Evolutionary conservation across 257 asterid species (phyloP).

Genomic region (Penstemon barbatus): DNA sequence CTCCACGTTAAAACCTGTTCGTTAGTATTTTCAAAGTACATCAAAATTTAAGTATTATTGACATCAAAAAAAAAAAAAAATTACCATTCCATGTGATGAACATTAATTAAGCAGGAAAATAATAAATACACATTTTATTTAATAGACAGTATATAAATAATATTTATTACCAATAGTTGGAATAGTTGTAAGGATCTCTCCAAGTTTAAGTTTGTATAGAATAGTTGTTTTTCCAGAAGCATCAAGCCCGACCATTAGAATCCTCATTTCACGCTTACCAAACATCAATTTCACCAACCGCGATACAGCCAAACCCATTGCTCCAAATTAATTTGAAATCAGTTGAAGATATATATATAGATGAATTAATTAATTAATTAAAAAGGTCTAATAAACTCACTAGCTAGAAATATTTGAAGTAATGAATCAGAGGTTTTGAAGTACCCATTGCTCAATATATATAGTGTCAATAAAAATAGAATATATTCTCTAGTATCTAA

Average conservation of each 20-base stretch:
- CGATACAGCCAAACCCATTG: constrained; percentile 48
- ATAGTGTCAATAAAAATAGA: background rate
- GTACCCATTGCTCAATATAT: background rate
- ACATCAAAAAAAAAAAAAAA: too few relatives aligned
- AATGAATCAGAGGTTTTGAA: background rate
- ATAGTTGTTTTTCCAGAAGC: constrained; percentile 54
- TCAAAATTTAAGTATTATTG: background rate
- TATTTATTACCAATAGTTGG: constrained; percentile 48
- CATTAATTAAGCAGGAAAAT: background rate
- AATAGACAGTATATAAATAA: background rate
- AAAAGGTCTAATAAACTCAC: background rate
- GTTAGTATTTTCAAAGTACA: background rate
- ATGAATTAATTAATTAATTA: too few relatives aligned
- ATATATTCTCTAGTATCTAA: constrained; percentile 11
- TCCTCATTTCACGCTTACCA: constrained; percentile 51
- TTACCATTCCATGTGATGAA: too few relatives aligned
- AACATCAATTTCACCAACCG: constrained; percentile 37
- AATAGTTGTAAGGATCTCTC: constrained; percentile 49
- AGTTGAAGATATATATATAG: background rate
- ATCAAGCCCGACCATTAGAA: constrained; percentile 57
- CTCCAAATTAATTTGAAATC: background rate
- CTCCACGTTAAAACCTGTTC: constrained; percentile 51
- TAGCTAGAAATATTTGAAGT: background rate
- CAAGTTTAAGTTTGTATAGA: constrained; percentile 51
- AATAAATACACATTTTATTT: background rate